These are phyloP conservation scores for Yarrowia hollandica DNA, from an alignment of 805 yeast genomes.

Conservation along the genomic window DNA sequence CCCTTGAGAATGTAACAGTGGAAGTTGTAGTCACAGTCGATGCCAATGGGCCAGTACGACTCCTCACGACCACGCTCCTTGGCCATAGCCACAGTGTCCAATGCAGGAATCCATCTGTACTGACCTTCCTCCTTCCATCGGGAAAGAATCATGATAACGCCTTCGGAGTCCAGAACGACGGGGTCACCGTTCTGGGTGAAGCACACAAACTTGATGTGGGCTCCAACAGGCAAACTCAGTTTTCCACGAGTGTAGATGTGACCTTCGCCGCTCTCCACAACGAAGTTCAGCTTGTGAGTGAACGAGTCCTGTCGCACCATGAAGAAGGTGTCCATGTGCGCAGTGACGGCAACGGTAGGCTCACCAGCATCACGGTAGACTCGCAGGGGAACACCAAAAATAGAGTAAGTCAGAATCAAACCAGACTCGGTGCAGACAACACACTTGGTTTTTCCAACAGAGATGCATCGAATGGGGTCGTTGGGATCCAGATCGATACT, in stretches of 20 bases:
- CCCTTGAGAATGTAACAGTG: conserved; percentile 77
- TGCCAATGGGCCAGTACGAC: conserved; percentile 85
- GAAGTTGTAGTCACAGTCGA: conserved; percentile 60
- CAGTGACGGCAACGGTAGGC: conserved; percentile 72
- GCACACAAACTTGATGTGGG: conserved; percentile 50
- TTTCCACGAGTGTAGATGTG: conserved; percentile 15
- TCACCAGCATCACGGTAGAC: conserved; percentile 60
- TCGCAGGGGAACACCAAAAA: conserved; percentile 69
- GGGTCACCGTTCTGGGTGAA: conserved; percentile 91
- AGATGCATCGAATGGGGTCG: conserved; percentile 67
- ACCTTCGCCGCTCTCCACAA: conserved; percentile 2
- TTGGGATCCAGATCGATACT: conserved; percentile 39
- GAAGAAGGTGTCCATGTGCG: conserved; percentile 58
- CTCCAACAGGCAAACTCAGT: conserved; percentile 41
- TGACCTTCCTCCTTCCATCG: conserved; percentile 78
- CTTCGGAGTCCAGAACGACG: conserved; percentile 76
- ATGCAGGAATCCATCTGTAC: conserved; percentile 83
- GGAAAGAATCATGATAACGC: conserved; percentile 64
- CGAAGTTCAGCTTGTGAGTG: conserved; percentile 21
- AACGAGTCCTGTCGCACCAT: conserved; percentile 45
- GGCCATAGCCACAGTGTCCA: conserved; percentile 54
- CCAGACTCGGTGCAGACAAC: conserved; percentile 78
- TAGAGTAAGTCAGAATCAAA: conserved; percentile 65
- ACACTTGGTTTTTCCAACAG: conserved; percentile 61
- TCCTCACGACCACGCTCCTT: conserved; percentile 56